Evolutionary conservation across 371 early-diverging fungal species (phyloP), one percentile per base, ranked within the genome.

Genomic region (Thermomucor indicae-seudaticae): DNA sequence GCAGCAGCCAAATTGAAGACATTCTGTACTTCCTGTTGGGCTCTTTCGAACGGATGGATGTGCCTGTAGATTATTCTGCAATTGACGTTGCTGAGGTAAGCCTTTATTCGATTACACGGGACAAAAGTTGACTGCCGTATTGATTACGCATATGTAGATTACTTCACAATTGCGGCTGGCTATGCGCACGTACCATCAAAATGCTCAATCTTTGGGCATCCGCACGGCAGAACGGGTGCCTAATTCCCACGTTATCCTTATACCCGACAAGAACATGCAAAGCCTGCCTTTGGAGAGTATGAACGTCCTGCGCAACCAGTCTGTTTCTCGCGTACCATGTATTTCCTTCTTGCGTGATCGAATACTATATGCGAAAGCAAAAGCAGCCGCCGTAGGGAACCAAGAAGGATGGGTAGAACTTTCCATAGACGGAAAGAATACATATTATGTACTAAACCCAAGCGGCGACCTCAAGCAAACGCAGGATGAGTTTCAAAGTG

Each of bases 371-470:
- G 56, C 58, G 6, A 56, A 39, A n/a, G 57, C 62, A 7, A 19
- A 29, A 6, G 31, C 25, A n/a, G 22, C 25, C 31, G 47, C 55
- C 10, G 46, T 58, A 48, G 32, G 35, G 24, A 8, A 48, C 22
- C 45, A 53, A 19, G 51, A 53, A 11, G 61, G 40, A 16, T 69
- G 72, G 70, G 39, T 46, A 5, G 80, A 80, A 48, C 40, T 76
- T 11, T 47, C 51, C 1, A 69, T 88, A 5, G 75, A 89, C 44
- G 55, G 60, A 8, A 41, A 54, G 3, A 84, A 67, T 6, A 75
- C 81, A 0, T 90, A 70, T 57, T 97, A 93, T 55, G 71, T 95
- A 4, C 72, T 98, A 35, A 97, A 98, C 65, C 97, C 98, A 0
- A 77, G 78, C 5, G 88, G 87, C 7, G 96, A 98, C 50, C 67